Evolutionary conservation across 2,329 filamentous ascomycete species (phyloP).

Genomic region (Alternaria panax): DNA sequence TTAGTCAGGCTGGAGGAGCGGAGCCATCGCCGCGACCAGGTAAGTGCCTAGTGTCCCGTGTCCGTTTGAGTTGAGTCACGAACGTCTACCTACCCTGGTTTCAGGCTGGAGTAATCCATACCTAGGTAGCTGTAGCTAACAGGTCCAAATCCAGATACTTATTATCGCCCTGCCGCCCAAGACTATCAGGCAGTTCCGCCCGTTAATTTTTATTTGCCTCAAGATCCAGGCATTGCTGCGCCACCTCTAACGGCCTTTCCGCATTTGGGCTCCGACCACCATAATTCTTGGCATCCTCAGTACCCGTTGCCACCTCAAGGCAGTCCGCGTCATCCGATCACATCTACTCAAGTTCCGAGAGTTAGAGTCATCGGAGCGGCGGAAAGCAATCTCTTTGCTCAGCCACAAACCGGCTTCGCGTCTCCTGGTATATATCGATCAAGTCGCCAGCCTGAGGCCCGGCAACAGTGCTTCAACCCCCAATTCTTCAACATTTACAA

Average conservation of each 20-base stretch:
- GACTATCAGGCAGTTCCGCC: conserved; percentile 29
- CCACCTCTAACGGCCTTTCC: conserved; percentile 38
- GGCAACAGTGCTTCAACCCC: conserved; percentile 32
- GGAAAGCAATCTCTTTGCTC: conserved; percentile 39
- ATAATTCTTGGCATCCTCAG: conserved; percentile 39
- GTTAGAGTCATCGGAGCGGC: conserved; percentile 43
- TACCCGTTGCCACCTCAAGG: conserved; percentile 29
- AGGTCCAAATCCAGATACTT: conserved; percentile 39
- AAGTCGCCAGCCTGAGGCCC: conserved; percentile 41
- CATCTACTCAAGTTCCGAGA: conserved; percentile 30
- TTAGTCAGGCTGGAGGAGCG: conserved; percentile 24
- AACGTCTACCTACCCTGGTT: conserved; percentile 27
- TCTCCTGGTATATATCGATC: conserved; percentile 40
- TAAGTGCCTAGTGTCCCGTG: conserved; percentile 26
- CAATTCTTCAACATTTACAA: conserved; percentile 26
- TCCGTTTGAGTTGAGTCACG: conserved; percentile 39
- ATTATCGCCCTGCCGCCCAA: conserved; percentile 36
- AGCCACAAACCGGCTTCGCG: conserved; percentile 44
- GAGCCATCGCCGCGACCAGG: conserved; percentile 26
- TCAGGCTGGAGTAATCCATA: conserved; percentile 33
- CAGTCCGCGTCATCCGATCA: conserved; percentile 46
- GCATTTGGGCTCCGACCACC: conserved; percentile 35
- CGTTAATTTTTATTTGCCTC: conserved; percentile 38
- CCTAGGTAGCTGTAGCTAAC: conserved; percentile 20
- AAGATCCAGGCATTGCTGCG: conserved; percentile 37